Percentiles rank a stretch among this genome's conserved stretches.
Evolutionary conservation across 352 stramenopile species (phyloP).

Genomic region (Globisporangium solare): DNA sequence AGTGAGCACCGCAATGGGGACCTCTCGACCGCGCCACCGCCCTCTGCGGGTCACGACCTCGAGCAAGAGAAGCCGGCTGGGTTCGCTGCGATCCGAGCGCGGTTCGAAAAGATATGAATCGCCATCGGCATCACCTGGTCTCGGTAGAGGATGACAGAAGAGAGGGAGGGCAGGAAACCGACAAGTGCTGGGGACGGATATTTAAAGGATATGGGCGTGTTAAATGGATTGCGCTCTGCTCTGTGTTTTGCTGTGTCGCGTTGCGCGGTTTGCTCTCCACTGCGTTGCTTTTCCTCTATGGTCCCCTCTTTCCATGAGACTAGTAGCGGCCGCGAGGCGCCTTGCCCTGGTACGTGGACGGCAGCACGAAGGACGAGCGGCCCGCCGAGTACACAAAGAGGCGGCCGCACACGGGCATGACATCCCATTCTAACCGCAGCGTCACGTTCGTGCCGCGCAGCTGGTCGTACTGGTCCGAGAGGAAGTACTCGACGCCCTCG

Average conservation of each 20-base stretch:
- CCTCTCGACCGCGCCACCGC: constrained; percentile 8
- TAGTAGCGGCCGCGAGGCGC: constrained; percentile 17
- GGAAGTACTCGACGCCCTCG: constrained; percentile 79
- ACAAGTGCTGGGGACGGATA: not conserved
- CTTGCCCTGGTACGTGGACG: constrained; percentile 67
- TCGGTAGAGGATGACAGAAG: constrained; percentile 2
- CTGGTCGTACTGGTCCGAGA: constrained; percentile 75
- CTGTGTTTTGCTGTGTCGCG: too few species aligned
- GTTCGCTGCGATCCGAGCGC: constrained; percentile 64
- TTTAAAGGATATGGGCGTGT: not conserved
- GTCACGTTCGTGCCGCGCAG: constrained; percentile 74
- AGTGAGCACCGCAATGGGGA: not conserved
- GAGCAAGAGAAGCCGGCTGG: constrained; percentile 28
- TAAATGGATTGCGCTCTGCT: too few species aligned
- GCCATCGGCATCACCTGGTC: constrained; percentile 13
- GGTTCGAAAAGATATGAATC: constrained; percentile 59
- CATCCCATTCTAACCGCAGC: constrained; percentile 79
- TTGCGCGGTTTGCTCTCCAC: not conserved
- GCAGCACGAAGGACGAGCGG: constrained; percentile 53
- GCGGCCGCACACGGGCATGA: constrained; percentile 81
- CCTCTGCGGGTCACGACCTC: too few species aligned
- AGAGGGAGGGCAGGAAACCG: not conserved
- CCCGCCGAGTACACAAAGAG: constrained; percentile 64
- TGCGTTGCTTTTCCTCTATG: not conserved
- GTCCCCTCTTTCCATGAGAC: not conserved